Base-by-base conservation (phyloP, 805 yeast genomes). In the Metschnikowia corniflorae region DNA sequence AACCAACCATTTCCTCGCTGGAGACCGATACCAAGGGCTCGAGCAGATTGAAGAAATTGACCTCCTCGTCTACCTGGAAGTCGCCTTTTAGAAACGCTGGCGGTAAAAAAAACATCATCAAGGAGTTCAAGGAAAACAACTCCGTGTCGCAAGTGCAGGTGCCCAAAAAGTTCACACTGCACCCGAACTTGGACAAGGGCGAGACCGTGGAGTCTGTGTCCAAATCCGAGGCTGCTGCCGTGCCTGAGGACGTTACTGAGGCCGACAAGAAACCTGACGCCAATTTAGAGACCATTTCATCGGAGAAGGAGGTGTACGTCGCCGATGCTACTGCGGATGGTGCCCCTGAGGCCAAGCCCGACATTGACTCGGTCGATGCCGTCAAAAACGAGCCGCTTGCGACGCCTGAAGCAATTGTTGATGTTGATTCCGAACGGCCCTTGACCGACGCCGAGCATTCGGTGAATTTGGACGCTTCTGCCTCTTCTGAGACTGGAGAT, bases 141-240 rank as follows among this genome's bases (percentile, higher is more conserved):
- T 47, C 53, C 21, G 58, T 67, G 31, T 51, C 54, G 17, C 51
- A 55, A 19, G 43, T 68, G 26, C 57, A 47, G 26, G 69, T 68
- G 17, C 73, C 73, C 19, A 59, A 58, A 51, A 65, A 64, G 47
- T 68, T 63, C 39, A 49, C 70, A 31, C 37, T 51, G 23, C 71
- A 67, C 48, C 69, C 71, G 16, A 61, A 68, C 8, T 57, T 62
- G 42, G 63, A 59, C 31, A 23, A 22, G 6, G 46, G 39, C n/a
- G 44, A 29, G 15, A 39, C 45, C 31, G 35, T 24, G n/a, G 35
- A 32, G 17, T 26, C 30, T 9, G 44, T 30, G 19, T 3, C 24
- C 7, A 33, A 12, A 3, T 29, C 31, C 13, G 36, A 31, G 29
- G n/a, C n/a, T 7, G 31, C 14, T 8, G 31, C 4, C 16, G n/a